phyloP scores from a whole-genome alignment of 345 rosid genomes.

The Boechera divaricarpa region DNA sequence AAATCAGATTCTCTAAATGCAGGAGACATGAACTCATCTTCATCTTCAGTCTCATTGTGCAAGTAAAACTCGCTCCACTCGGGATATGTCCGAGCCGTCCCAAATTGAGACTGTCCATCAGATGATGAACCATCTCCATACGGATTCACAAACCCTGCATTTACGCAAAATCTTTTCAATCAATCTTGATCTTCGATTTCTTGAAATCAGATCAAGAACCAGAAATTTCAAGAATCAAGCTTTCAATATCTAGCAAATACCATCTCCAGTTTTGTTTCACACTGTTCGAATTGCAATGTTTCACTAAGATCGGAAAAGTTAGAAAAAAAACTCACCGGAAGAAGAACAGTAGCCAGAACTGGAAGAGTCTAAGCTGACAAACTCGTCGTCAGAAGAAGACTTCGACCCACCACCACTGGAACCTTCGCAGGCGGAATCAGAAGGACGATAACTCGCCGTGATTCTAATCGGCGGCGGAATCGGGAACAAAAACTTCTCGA shows the following conservation, averaged over 20 bases:
- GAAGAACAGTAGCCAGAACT: constrained; percentile 56
- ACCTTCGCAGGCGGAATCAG: constrained; percentile 37
- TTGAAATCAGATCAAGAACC: constrained; percentile 22
- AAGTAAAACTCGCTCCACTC: constrained; percentile 72
- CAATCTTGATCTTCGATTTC: background rate
- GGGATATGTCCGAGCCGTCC: constrained; percentile 79
- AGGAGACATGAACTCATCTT: constrained; percentile 74
- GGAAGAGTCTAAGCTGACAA: constrained; percentile 87
- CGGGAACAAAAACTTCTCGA: constrained; percentile 83
- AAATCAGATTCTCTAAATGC: constrained; percentile 61
- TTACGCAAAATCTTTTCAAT: background rate
- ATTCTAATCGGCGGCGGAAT: constrained; percentile 84
- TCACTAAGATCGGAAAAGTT: background rate
- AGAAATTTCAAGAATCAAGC: background rate
- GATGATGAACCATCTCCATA: constrained; percentile 87
- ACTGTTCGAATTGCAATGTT: background rate
- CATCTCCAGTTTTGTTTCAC: background rate
- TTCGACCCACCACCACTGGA: constrained; percentile 37
- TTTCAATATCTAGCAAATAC: background rate
- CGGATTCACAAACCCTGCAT: constrained; percentile 84
- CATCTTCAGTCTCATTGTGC: constrained; percentile 39
- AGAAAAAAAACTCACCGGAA: constrained; percentile 22
- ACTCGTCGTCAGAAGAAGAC: constrained; percentile 67
- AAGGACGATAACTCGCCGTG: constrained; percentile 49
- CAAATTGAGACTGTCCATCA: constrained; percentile 72